These are phyloP conservation scores for Fraxinus albicans DNA, from an alignment of 305 asterid genomes.

Conservation along the genomic window DNA sequence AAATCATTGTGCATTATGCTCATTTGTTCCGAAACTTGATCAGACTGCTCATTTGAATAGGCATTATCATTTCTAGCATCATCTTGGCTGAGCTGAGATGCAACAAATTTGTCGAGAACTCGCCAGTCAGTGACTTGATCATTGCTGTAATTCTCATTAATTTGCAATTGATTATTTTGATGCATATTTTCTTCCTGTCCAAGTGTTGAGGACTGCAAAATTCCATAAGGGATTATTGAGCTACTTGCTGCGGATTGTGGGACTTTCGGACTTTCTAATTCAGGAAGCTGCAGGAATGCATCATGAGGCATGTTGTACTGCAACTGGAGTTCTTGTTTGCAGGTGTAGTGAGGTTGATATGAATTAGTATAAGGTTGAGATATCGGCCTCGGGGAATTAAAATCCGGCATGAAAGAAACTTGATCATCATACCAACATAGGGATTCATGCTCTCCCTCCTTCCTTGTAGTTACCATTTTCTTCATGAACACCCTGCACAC, in stretches of 20 bases:
- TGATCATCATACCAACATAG: constrained; percentile 56
- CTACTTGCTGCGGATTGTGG: constrained; percentile 24
- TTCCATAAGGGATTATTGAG: constrained; percentile 11
- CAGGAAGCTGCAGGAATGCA: constrained; percentile 55
- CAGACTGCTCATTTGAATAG: constrained; percentile 18
- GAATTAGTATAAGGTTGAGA: constrained; percentile 15
- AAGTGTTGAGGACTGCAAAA: constrained; percentile 14
- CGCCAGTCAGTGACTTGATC: constrained; percentile 62
- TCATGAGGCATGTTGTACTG: constrained; percentile 37
- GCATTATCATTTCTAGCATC: constrained; percentile 18
- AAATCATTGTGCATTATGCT: constrained; percentile 25
- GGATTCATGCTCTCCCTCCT: constrained; percentile 42
- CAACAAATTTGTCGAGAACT: constrained; percentile 63
- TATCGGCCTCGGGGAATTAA: constrained; percentile 33
- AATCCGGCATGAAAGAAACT: constrained; percentile 43
- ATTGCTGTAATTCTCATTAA: constrained; percentile 9
- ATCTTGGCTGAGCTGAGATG: constrained; percentile 55
- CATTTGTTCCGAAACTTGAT: constrained; percentile 23
- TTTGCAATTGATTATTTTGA: neutral
- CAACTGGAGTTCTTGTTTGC: constrained; percentile 47
- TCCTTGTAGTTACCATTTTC: constrained; percentile 39
- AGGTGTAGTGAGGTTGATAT: constrained; percentile 30
- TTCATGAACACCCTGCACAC: constrained; percentile 67
- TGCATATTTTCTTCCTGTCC: constrained; percentile 3
- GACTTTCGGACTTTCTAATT: constrained; percentile 50